Evolutionary conservation across 176 grass and related monocot genomes (phyloP), one percentile per base, ranked within the genome.

Genomic region (Carex littledalei): DNA sequence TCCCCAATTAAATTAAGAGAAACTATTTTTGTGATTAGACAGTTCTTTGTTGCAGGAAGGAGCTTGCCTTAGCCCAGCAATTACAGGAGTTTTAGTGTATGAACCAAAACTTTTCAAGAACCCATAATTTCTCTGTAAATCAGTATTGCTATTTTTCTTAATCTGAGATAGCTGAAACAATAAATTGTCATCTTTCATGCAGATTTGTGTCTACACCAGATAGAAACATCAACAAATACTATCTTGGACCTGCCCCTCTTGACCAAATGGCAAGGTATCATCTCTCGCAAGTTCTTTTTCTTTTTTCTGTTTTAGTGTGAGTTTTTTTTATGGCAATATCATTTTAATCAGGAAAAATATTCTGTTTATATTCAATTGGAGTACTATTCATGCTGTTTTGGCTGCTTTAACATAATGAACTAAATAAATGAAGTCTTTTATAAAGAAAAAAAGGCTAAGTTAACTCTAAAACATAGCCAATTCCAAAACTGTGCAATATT

Each of bases 191-290:
- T 84, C 24, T n/a, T 49, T 59, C 61, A 8, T 78, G 75, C 60
- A 90, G 88, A 68, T 90, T 90, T 22, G 75, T 80, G 50, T 90
- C 88, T 37, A 90, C 84, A 3, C 71, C 80, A 60, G 58, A 86
- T 82, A 86, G 82, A 86, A 76, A 61, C 63, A 55, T 66, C 47
- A 90, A 90, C 61, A 90, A 84, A 12, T 90, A 90, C 52, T 90
- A 86, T 29, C 85, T 90, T 65, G 88, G 88, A 50, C 88, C 88
- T 59, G 88, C 88, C 78, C 63, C 88, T 18, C 68, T 90, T 63
- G 80, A 79, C 7, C 84, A 69, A 79, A 90, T 84, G 80, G 88
- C 88, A 64, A 90, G 75, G 88, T 90, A 84, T 12, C 63, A 14
- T 35, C 3, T 39, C 31, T 70, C 14, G n/a, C 32, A 39, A 41